Evolutionary conservation across 2,329 filamentous ascomycete species (phyloP).

Genomic region (Talaromyces sp.): DNA sequence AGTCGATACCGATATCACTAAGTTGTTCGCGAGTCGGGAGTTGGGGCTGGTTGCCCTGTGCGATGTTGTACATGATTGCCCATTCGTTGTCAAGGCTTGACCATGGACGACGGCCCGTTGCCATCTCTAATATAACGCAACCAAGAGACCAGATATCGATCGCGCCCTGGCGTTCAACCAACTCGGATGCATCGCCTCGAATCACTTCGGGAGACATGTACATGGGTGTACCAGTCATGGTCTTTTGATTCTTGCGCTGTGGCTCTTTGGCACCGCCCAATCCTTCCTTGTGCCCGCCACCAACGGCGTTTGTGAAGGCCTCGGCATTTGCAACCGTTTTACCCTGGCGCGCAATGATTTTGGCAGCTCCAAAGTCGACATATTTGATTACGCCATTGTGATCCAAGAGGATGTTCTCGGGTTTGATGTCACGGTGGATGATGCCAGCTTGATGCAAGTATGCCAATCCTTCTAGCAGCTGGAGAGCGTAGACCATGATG

Average conservation of each 20-base stretch:
- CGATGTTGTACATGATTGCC: constrained; percentile 99
- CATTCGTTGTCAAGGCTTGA: constrained; percentile 96
- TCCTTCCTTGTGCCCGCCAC: constrained; percentile 33
- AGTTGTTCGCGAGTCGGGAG: constrained; percentile 80
- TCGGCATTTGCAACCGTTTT: constrained; percentile 73
- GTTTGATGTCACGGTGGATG: constrained; percentile 95
- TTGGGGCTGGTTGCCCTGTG: constrained; percentile 88
- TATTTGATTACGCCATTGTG: constrained; percentile 99
- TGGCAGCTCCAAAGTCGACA: constrained; percentile 96
- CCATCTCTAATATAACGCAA: constrained; percentile 97
- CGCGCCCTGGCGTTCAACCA: constrained; percentile 72
- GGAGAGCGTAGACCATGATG: constrained; percentile 92
- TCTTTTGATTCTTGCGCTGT: constrained; percentile 64
- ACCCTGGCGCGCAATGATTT: constrained; percentile 90
- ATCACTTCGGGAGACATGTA: constrained; percentile 99
- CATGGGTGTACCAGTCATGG: constrained; percentile 98
- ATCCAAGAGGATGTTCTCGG: constrained; percentile 94
- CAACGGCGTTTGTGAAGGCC: constrained; percentile 47
- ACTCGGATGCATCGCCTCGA: constrained; percentile 75
- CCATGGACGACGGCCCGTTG: constrained; percentile 90
- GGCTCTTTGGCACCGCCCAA: constrained; percentile 29
- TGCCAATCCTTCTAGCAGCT: constrained; percentile 87
- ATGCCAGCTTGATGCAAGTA: constrained; percentile 92
- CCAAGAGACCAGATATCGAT: constrained; percentile 96
- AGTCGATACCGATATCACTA: constrained; percentile 79